Conservation (phyloP, 768 basidiomycete species). For the Macrocybe gigantea region DNA sequence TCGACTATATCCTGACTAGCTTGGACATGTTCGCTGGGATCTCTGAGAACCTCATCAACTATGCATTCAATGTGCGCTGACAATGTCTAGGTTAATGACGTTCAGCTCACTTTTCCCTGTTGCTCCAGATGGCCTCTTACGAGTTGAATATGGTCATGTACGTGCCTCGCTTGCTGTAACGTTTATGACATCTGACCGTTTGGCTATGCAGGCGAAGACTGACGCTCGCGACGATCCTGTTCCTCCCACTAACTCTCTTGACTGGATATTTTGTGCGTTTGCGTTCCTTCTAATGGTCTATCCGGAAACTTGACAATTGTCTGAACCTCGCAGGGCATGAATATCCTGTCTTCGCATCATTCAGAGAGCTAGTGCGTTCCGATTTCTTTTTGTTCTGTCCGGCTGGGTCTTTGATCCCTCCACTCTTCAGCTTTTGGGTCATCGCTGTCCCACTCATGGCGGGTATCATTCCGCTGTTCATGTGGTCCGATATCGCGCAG, state of each 20-base stretch:
- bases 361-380: conserved; percentile 41
- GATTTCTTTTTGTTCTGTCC: background rate
- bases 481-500: conserved; percentile 42
- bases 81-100: background rate
- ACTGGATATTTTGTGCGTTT: conserved; percentile 56
- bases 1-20: conserved; percentile 59
- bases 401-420: background rate
- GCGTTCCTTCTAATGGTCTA: background rate
- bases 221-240: conserved; percentile 65
- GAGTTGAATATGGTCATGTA: conserved; percentile 72
- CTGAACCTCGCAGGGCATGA: conserved; percentile 48
- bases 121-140: conserved; percentile 53
- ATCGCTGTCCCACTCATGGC: conserved; percentile 57
- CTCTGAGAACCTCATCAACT: conserved; percentile 62
- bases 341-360: conserved; percentile 36
- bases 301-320: background rate
- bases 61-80: conserved; percentile 56
- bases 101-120: background rate
- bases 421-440: conserved; percentile 51
- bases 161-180: conserved; percentile 12
- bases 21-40: conserved; percentile 65
- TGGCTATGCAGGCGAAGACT: conserved; percentile 45
- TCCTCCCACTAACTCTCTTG: conserved; percentile 62
- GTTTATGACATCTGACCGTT: background rate
- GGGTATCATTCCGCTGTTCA: conserved; percentile 46